These are phyloP conservation scores for Cutaneotrichosporon cutaneum DNA, from an alignment of 1,284 basidiomycete species.

Conservation along the genomic window DNA sequence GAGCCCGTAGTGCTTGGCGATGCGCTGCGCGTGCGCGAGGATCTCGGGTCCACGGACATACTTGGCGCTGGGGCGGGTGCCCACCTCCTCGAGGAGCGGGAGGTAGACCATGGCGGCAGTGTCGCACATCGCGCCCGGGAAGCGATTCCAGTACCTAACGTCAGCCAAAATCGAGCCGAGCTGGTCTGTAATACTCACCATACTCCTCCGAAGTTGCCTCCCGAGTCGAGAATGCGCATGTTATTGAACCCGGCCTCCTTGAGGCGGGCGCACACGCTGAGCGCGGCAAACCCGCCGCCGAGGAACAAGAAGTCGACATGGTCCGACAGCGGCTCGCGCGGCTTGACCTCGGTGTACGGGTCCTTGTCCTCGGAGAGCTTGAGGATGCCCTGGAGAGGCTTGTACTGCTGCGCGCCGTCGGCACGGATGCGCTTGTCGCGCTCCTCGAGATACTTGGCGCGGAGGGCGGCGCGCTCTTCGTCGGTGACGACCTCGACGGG, in stretches of 20 bases:
- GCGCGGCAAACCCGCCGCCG: slow-evolving; percentile 21
- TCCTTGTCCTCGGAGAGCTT: slow-evolving; percentile 13
- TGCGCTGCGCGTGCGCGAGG: slow-evolving; percentile 19
- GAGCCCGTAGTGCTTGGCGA: slow-evolving; percentile 16
- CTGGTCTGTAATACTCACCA: slow-evolving; percentile 8
- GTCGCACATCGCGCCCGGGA: slow-evolving; percentile 26
- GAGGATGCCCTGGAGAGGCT: slow-evolving; percentile 10
- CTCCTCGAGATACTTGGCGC: slow-evolving; percentile 16
- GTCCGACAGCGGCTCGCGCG: slow-evolving; percentile 20
- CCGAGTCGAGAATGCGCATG: slow-evolving; percentile 21
- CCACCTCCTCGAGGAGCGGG: slow-evolving; percentile 21
- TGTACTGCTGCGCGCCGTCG: slow-evolving; percentile 16
- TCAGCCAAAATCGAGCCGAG: no score
- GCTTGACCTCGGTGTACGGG: slow-evolving; percentile 17
- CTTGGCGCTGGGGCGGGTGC: slow-evolving; percentile 14
- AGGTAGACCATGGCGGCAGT: slow-evolving; percentile 24
- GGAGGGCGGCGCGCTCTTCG: slow-evolving; percentile 17
- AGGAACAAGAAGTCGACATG: slow-evolving; percentile 20
- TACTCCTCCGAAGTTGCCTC: slow-evolving; percentile 25
- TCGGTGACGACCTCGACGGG: slow-evolving; percentile 3
- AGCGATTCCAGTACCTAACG: slow-evolving; percentile 22
- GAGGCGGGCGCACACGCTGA: slow-evolving; percentile 17
- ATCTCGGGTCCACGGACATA: slow-evolving; percentile 23
- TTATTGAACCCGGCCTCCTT: slow-evolving; percentile 16
- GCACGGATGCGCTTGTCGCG: slow-evolving; percentile 18